Base-by-base conservation (phyloP, 768 basidiomycete species). In the Glaciozyma antarctica region DNA sequence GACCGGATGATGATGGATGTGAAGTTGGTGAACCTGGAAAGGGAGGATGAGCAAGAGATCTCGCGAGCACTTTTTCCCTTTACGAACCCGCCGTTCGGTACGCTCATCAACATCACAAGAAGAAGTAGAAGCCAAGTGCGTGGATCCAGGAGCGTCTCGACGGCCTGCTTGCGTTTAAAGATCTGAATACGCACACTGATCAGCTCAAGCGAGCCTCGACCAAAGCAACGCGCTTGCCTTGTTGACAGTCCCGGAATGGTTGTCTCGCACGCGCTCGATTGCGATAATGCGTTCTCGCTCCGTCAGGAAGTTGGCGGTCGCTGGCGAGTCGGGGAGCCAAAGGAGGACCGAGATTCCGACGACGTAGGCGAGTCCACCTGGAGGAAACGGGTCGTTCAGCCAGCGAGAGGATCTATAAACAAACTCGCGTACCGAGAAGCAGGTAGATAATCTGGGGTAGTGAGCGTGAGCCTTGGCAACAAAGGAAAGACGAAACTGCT, bases 251-350 rank as follows among this genome's bases (percentile, higher is more conserved):
- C 85, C 86, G 51, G 83, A 83, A 16, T 67, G 81, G 66, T 85
- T 84, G 65, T 85, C 79, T n/a, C 83, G 82, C 15, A 86, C 83
- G 49, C 85, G 81, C 73, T 86, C 85, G 44, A 86, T 75, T 4
- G 80, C 83, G 48, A 84, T 83, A 53, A 85, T 80, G 6, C 83
- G 79, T 67, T 86, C 85, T 70, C 85, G 82, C 60, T 77, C 78
- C 0, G 80, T 82, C 21, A 86, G 77, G 71, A 83, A 80, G 7
- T 71, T 75, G 2, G 85, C 84, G 67, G 82, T 81, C 5, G 85
- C 82, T 6, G 84, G 85, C 0, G 84, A 85, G 72, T 86, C 84
- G 0, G 85, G 84, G 21, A 86, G 77, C 81, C 80, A 84, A 13
- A 86, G 76, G 13, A 86, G 73, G 5, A 86, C 82, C 52, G 77